A percentile compares a stretch with the other conserved stretches of the same genome.
Evolutionary conservation across 108 stramenopile genomes (phyloP).

Genomic region (Schizochytrium sp.): DNA sequence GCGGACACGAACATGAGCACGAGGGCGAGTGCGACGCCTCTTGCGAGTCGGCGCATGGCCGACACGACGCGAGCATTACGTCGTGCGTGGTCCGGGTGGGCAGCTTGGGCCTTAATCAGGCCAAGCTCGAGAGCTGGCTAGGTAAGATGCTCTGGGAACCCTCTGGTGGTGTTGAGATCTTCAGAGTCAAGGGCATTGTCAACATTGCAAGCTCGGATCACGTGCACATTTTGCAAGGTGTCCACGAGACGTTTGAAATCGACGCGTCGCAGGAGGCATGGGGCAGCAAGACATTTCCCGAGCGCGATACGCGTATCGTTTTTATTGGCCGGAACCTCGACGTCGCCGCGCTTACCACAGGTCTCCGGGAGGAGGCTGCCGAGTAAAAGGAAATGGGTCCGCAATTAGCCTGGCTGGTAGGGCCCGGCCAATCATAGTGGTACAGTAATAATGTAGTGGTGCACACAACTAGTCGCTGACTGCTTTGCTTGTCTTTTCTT

Average conservation of each 20-base stretch:
- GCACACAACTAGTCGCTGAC: too few species aligned
- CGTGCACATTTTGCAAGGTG: background rate
- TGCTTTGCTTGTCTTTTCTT: too few species aligned
- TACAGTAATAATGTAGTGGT: too few species aligned
- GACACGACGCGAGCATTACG: background rate
- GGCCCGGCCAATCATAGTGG: background rate
- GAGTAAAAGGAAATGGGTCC: background rate
- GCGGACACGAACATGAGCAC: background rate
- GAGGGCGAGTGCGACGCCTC: background rate
- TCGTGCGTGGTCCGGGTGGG: background rate
- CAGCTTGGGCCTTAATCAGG: background rate
- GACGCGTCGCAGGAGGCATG: background rate
- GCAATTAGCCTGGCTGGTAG: background rate
- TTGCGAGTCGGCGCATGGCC: background rate
- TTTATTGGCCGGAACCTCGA: slow-evolving; percentile 6
- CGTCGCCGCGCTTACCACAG: background rate
- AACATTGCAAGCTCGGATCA: background rate
- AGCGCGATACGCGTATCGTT: background rate
- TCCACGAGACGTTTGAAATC: background rate
- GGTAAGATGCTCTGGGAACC: background rate
- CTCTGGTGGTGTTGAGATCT: background rate
- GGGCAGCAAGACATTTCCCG: background rate
- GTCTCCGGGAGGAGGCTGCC: background rate
- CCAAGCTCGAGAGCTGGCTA: background rate
- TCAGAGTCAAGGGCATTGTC: slow-evolving; percentile 9